Conservation (phyloP, 257 asterid species). For the Henckelia pumila region DNA sequence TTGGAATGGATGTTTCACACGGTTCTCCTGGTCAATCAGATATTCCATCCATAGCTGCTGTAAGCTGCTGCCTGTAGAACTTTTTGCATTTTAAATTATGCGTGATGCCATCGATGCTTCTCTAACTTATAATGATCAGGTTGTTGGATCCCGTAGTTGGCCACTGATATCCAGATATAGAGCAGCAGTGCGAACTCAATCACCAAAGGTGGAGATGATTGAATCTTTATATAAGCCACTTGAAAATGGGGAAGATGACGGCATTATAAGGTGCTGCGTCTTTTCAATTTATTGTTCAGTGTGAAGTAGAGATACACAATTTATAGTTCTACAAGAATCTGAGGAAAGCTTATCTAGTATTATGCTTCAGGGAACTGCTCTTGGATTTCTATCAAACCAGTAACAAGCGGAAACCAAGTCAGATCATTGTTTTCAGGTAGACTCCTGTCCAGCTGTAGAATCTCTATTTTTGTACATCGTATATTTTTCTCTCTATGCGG, state of each 20-base stretch:
- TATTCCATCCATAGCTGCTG: conserved; percentile 93
- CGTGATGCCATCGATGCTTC: conserved; percentile 19
- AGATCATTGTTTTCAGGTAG: conserved; percentile 86
- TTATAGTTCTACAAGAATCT: conserved; percentile 19
- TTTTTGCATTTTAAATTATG: conserved; percentile 24
- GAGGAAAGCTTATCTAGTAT: conserved; percentile 20
- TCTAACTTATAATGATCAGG: conserved; percentile 43
- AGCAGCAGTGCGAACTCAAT: conserved; percentile 88
- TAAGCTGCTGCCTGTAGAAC: conserved; percentile 35
- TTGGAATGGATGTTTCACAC: conserved; percentile 96
- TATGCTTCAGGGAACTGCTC: conserved; percentile 76
- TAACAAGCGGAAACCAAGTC: conserved; percentile 71
- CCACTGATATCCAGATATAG: conserved; percentile 85
- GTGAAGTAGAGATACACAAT: conserved; percentile 2
- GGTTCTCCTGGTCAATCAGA: conserved; percentile 87
- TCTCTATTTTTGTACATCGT: background rate
- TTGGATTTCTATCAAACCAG: conserved; percentile 73
- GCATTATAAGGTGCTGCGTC: conserved; percentile 71
- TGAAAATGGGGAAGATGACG: conserved; percentile 81
- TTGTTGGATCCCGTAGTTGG: conserved; percentile 92
- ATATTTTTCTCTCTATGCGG: background rate
- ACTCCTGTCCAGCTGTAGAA: conserved; percentile 15
- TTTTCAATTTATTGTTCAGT: conserved; percentile 17
- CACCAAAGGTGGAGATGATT: conserved; percentile 82
- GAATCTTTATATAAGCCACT: conserved; percentile 78